phyloP scores from a whole-genome alignment of 306 rosid genomes.

The Clitoria ternatea region DNA sequence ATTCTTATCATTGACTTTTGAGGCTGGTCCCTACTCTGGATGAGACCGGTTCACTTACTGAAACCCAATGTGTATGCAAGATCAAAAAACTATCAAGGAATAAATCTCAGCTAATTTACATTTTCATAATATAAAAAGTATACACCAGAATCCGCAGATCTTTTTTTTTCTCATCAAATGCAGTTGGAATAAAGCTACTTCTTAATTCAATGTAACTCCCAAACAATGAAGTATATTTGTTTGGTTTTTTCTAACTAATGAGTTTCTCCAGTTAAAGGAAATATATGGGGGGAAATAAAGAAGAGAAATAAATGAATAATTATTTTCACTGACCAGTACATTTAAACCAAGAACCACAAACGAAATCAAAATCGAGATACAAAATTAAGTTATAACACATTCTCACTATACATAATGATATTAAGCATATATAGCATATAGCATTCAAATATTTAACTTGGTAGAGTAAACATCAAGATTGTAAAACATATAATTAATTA shows the following conservation, averaged over 20 bases:
- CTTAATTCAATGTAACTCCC: conserved; percentile 1
- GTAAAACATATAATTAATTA: conserved; percentile 5
- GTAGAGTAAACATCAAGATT: conserved; percentile 9
- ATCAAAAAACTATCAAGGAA: neutral
- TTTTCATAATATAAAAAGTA: neutral
- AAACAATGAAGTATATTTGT: neutral
- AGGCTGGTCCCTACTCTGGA: too few species aligned
- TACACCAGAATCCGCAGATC: neutral
- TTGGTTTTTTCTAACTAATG: neutral
- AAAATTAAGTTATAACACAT: neutral
- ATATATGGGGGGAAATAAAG: neutral
- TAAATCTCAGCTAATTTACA: neutral
- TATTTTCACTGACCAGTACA: neutral
- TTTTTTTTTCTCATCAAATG: neutral
- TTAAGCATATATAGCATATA: conserved; percentile 2
- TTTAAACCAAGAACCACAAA: neutral
- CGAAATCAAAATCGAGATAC: neutral
- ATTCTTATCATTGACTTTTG: too few species aligned
- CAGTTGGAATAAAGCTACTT: neutral
- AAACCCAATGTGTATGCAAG: neutral
- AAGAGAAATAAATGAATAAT: neutral
- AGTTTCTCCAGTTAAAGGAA: neutral
- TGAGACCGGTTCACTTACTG: too few species aligned
- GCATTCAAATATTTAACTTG: neutral
- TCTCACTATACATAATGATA: neutral